Conservation (phyloP, 73 alveolate genomes). For the Symbiodinium natans region DNA sequence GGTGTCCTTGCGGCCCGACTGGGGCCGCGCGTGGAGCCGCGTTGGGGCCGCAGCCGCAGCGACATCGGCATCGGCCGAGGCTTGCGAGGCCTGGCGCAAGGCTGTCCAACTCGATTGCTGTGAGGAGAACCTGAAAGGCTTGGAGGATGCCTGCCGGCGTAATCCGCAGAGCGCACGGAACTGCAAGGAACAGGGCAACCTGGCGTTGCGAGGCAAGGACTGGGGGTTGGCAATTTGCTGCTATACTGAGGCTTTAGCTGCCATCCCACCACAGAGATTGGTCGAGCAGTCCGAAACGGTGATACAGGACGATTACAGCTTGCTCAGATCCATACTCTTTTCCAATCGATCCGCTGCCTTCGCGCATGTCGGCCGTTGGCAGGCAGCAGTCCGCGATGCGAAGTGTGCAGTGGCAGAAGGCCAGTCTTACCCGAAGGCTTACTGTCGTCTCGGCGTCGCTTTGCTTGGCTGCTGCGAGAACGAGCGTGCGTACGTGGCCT, state of each 20-base stretch:
- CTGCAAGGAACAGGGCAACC: conserved; percentile 61
- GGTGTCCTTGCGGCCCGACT: conserved; percentile 28
- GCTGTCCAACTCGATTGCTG: conserved; percentile 48
- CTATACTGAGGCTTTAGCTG: conserved; percentile 58
- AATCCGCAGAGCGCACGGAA: not conserved
- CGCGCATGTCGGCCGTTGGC: conserved; percentile 76
- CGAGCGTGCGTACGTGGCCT: conserved; percentile 53
- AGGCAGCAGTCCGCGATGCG: conserved; percentile 21
- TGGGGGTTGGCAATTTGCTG: conserved; percentile 78
- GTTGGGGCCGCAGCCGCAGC: conserved; percentile 51
- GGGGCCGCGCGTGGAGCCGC: conserved; percentile 87
- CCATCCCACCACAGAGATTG: conserved; percentile 14
- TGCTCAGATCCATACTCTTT: conserved; percentile 38
- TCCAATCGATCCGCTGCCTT: conserved; percentile 67
- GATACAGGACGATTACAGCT: conserved; percentile 22
- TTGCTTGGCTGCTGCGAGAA: conserved; percentile 55
- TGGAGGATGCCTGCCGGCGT: conserved; percentile 44
- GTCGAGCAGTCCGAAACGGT: not conserved
- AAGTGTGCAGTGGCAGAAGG: conserved; percentile 48
- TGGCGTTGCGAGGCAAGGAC: conserved; percentile 75
- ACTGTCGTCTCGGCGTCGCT: conserved; percentile 73
- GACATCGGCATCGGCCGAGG: not conserved
- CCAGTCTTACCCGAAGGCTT: conserved; percentile 69
- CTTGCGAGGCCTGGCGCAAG: conserved; percentile 76
- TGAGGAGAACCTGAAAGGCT: conserved; percentile 5